Base-by-base conservation (phyloP, 768 basidiomycete species). In the Lactarius akahatsu region DNA sequence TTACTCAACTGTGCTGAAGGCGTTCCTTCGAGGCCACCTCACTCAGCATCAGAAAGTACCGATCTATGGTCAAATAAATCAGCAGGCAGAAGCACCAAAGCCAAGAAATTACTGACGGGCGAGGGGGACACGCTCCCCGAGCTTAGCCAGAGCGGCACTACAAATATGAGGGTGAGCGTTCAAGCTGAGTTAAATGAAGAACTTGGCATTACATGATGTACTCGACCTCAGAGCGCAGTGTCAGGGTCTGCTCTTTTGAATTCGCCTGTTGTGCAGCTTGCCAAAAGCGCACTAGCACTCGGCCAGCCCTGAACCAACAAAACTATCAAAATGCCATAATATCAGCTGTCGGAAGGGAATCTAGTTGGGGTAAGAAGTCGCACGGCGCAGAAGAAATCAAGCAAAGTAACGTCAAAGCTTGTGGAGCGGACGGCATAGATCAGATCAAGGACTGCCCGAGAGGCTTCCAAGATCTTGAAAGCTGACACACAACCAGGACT, bases 351-450 rank as follows among this genome's bases (percentile, higher is more conserved):
- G 23, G 26, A 63, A 57, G 38, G 32, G 66, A 43, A 36, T 54
- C 45, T 43, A 54, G 28, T 36, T 36, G 58, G 30, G 61, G 45
- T n/a, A 57, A 41, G 62, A 58, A 11, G 30, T 65, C 84, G 73
- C 73, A 90, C 89, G 67, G 86, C 80, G 70, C 85, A 86, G 70
- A 90, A 89, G n/a, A 83, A 79, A 70, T 90, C 90, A 41, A 91
- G 73, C 3, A 89, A 79, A 5, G 87, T 85, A 20, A 90, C 80
- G 71, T 91, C 89, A 71, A 82, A 91, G 67, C 86, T 91, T 0
- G 90, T 91, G 8, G 87, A 86, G 74, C 81, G 84, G 32, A 90
- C 80, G 18, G 77, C 79, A 72, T 90, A 88, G 43, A 90, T 82
- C 18, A 89, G 77, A 69, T 91, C 86, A 52, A 91, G 77, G 47